Conservation (phyloP, 2,329 filamentous ascomycete genomes). For the Coccinonectria pachysandricola region DNA sequence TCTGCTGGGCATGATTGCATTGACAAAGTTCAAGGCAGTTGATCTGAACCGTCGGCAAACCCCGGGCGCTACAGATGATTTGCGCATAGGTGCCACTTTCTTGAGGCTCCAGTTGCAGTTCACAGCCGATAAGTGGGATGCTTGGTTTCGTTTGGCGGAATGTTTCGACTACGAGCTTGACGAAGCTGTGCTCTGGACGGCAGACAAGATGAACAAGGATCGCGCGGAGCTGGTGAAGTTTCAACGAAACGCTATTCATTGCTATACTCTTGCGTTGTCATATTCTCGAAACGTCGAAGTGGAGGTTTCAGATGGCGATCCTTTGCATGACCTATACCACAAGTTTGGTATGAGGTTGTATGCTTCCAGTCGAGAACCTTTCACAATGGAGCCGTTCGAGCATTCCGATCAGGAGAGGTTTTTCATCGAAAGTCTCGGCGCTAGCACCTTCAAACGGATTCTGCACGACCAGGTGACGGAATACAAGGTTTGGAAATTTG, state of each 20-base stretch:
- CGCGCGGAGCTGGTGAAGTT: conserved; percentile 62
- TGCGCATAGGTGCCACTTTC: conserved; percentile 72
- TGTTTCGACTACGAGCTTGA: conserved; percentile 83
- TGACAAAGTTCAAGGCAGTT: conserved; percentile 69
- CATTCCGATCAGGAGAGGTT: conserved; percentile 47
- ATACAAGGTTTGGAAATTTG: conserved; percentile 53
- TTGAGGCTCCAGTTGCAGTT: conserved; percentile 76
- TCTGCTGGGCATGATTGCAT: conserved; percentile 74
- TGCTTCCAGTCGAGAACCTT: conserved; percentile 50
- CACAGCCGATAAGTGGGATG: conserved; percentile 74
- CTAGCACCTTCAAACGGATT: conserved; percentile 40
- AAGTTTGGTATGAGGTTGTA: conserved; percentile 53
- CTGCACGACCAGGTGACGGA: conserved; percentile 47
- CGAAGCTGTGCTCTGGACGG: conserved; percentile 78
- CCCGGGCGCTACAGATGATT: conserved; percentile 70
- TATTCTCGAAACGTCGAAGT: conserved; percentile 38
- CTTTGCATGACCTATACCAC: conserved; percentile 48
- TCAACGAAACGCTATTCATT: conserved; percentile 75
- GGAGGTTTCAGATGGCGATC: conserved; percentile 37
- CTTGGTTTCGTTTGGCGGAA: conserved; percentile 81
- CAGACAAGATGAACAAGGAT: conserved; percentile 83
- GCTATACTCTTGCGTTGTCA: conserved; percentile 54
- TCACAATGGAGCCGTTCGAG: conserved; percentile 51
- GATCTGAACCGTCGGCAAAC: conserved; percentile 65
- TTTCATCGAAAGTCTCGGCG: conserved; percentile 40